phyloP scores from a whole-genome alignment of 768 basidiomycete genomes.

The Amanita muscaria region DNA sequence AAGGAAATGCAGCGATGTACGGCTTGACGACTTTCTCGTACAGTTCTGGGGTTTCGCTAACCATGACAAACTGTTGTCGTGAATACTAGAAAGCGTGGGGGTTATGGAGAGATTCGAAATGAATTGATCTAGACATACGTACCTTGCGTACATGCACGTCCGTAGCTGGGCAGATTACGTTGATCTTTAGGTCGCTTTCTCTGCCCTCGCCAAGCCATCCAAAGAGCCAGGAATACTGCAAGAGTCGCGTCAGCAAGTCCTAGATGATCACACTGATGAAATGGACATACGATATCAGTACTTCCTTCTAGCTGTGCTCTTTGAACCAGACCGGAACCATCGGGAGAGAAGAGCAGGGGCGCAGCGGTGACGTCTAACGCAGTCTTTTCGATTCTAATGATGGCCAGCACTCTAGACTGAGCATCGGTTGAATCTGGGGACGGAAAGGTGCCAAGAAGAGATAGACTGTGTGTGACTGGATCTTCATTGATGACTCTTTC shows the following conservation, averaged over 20 bases:
- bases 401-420: constrained; percentile 33
- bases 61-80: constrained; percentile 58
- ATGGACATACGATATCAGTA: constrained; percentile 56
- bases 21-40: constrained; percentile 67
- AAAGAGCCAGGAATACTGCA: constrained; percentile 74
- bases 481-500: constrained; percentile 57
- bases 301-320: constrained; percentile 41
- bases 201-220: constrained; percentile 50
- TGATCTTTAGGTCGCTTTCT: constrained; percentile 68
- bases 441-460: constrained; percentile 60
- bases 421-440: constrained; percentile 11
- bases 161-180: constrained; percentile 81
- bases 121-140: neutral
- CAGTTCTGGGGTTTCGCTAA: constrained; percentile 75
- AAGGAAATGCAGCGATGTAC: constrained; percentile 70
- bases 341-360: constrained; percentile 23
- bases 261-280: neutral
- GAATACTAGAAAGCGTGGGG: constrained; percentile 56
- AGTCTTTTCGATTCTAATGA: constrained; percentile 74
- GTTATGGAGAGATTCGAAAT: neutral
- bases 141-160: constrained; percentile 86
- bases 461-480: constrained; percentile 49
- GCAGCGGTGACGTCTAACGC: constrained; percentile 43
- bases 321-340: constrained; percentile 28
- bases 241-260: neutral